Conservation (phyloP, 202 grass and related monocot species). For the Eragrostis tef region DNA sequence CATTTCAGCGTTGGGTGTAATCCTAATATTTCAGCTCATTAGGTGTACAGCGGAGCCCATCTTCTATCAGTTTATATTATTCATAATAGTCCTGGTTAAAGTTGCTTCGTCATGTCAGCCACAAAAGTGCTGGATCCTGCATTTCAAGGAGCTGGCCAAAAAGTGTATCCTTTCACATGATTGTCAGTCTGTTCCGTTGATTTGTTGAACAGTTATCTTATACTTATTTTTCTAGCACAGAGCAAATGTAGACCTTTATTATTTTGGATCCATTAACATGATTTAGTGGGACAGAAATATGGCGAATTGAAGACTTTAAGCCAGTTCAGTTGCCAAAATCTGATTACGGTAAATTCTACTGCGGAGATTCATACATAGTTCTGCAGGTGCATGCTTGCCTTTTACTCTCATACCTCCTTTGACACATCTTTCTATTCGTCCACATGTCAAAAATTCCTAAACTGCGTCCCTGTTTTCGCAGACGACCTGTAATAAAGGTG, state of each 20-base stretch:
- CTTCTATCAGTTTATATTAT: conserved; percentile 29
- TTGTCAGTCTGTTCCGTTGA: neutral
- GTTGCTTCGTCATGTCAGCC: conserved; percentile 65
- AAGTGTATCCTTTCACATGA: conserved; percentile 72
- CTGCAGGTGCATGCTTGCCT: conserved; percentile 62
- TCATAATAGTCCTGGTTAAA: conserved; percentile 42
- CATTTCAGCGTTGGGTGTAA: neutral
- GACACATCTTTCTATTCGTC: conserved; percentile 20
- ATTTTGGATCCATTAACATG: conserved; percentile 48
- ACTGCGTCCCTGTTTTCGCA: conserved; percentile 40
- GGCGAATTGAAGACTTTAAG: conserved; percentile 92
- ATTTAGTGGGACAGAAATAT: conserved; percentile 77
- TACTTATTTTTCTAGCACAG: conserved; percentile 19
- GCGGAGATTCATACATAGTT: conserved; percentile 85
- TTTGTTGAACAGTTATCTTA: conserved; percentile 22
- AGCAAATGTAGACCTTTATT: neutral
- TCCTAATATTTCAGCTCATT: conserved; percentile 30
- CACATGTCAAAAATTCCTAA: conserved; percentile 23
- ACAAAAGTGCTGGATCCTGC: conserved; percentile 78
- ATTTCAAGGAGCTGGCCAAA: conserved; percentile 88
- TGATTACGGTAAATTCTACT: conserved; percentile 93
- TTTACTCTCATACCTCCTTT: conserved; percentile 11
- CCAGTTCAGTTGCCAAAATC: conserved; percentile 77
- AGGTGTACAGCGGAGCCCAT: conserved; percentile 25
- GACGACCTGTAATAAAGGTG: conserved; percentile 79